These are phyloP conservation scores for Tricholoma furcatifolium DNA, from an alignment of 768 basidiomycete species.

Conservation along the genomic window DNA sequence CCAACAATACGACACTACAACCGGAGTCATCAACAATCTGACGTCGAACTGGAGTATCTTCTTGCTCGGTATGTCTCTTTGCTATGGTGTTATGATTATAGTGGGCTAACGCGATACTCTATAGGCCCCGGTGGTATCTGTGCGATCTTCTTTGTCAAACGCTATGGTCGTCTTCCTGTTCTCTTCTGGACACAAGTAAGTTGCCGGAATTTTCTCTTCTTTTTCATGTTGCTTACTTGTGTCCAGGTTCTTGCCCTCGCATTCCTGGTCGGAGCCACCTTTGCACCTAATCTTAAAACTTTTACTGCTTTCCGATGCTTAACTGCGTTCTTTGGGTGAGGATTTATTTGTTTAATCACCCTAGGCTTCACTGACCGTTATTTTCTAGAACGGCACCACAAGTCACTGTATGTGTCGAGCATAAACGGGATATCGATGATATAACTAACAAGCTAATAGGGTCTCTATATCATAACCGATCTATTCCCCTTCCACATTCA, in stretches of 20 bases:
- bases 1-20: constrained; percentile 46
- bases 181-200: constrained; percentile 57
- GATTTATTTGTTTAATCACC: neutral
- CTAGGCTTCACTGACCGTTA: neutral
- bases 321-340: constrained; percentile 30
- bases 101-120: neutral
- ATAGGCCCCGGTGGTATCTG: constrained; percentile 47
- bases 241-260: constrained; percentile 44
- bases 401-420: constrained; percentile 32
- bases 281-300: constrained; percentile 47
- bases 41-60: constrained; percentile 63
- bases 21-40: constrained; percentile 52
- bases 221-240: neutral
- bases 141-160: constrained; percentile 49
- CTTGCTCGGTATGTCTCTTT: constrained; percentile 34
- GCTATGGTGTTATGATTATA: neutral
- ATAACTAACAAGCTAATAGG: constrained; percentile 20
- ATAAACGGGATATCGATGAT: neutral
- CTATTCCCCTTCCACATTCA: constrained; percentile 61
- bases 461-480: constrained; percentile 51
- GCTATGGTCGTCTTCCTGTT: constrained; percentile 57
- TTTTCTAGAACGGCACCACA: constrained; percentile 46
- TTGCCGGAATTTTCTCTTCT: neutral
- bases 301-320: constrained; percentile 38
- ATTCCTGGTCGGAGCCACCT: constrained; percentile 51